Evolutionary conservation across 768 basidiomycete genomes (phyloP).

Genomic region (Hericium alpestre): DNA sequence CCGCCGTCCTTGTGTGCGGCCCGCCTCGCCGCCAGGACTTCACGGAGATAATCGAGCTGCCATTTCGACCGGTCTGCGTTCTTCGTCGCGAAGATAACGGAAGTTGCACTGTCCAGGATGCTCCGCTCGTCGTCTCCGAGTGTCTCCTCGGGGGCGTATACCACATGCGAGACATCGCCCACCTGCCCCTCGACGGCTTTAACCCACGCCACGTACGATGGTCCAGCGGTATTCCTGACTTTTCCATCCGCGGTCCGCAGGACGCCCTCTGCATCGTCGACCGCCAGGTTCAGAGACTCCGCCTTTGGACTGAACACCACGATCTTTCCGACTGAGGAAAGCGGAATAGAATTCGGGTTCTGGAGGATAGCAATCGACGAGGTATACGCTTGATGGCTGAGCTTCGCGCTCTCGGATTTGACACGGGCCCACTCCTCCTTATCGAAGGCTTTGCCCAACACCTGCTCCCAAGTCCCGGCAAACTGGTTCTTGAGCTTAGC

Average conservation of each 20-base stretch:
- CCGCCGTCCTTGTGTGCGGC: background rate
- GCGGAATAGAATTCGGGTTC: slow-evolving; percentile 28
- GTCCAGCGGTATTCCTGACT: slow-evolving; percentile 46
- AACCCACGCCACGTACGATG: slow-evolving; percentile 43
- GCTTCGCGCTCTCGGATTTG: slow-evolving; percentile 26
- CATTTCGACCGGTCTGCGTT: background rate
- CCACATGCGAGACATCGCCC: slow-evolving; percentile 29
- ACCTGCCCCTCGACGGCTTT: slow-evolving; percentile 24
- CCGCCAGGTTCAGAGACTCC: slow-evolving; percentile 51
- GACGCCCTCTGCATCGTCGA: slow-evolving; percentile 44
- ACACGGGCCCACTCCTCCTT: slow-evolving; percentile 23
- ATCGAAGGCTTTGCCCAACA: slow-evolving; percentile 18
- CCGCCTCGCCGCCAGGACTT: background rate
- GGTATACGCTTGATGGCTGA: slow-evolving; percentile 40
- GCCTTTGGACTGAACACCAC: slow-evolving; percentile 45
- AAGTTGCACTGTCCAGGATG: background rate
- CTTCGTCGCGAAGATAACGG: background rate
- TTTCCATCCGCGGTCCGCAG: slow-evolving; percentile 31
- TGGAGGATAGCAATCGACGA: slow-evolving; percentile 37
- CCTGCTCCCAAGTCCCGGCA: slow-evolving; percentile 35
- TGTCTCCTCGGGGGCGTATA: slow-evolving; percentile 27
- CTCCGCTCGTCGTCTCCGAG: slow-evolving; percentile 5
- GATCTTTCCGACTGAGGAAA: slow-evolving; percentile 14
- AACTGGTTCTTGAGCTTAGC: slow-evolving; percentile 39
- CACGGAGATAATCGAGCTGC: background rate